These are phyloP conservation scores for Zygosaccharomyces rouxii DNA, from an alignment of 805 yeast species.

Conservation along the genomic window DNA sequence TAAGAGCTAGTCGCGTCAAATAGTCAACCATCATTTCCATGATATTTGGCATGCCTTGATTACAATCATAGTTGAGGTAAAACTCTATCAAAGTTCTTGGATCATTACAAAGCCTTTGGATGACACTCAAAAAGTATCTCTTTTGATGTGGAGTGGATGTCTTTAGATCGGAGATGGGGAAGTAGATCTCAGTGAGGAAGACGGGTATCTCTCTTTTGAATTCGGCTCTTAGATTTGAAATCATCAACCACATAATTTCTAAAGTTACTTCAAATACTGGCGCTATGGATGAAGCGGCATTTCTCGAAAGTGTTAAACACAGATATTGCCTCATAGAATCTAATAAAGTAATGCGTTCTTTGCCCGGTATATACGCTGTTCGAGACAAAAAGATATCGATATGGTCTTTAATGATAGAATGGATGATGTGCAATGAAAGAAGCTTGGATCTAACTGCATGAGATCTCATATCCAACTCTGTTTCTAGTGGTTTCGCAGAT, in stretches of 20 bases:
- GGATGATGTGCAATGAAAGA: constrained; percentile 80
- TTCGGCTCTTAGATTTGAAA: constrained; percentile 77
- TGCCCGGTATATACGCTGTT: constrained; percentile 50
- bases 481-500: constrained; percentile 78
- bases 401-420: constrained; percentile 79
- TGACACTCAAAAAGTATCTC: constrained; percentile 73
- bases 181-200: constrained; percentile 85
- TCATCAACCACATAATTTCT: constrained; percentile 88
- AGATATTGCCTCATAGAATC: constrained; percentile 81
- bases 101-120: constrained; percentile 78
- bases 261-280: constrained; percentile 89
- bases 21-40: constrained; percentile 80
- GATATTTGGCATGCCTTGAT: constrained; percentile 69
- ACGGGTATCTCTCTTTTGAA: constrained; percentile 94
- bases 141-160: constrained; percentile 92
- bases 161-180: constrained; percentile 89
- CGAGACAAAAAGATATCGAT: constrained; percentile 71
- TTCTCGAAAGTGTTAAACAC: constrained; percentile 77
- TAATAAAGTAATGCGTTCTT: constrained; percentile 58
- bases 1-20: constrained; percentile 60
- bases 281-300: constrained; percentile 86
- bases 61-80: constrained; percentile 94
- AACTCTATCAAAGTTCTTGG: constrained; percentile 89
- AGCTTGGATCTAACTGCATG: constrained; percentile 90
- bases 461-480: constrained; percentile 78